These are phyloP conservation scores for Magnolia sinica DNA, from an alignment of 164 flowering plant species.

Conservation along the genomic window DNA sequence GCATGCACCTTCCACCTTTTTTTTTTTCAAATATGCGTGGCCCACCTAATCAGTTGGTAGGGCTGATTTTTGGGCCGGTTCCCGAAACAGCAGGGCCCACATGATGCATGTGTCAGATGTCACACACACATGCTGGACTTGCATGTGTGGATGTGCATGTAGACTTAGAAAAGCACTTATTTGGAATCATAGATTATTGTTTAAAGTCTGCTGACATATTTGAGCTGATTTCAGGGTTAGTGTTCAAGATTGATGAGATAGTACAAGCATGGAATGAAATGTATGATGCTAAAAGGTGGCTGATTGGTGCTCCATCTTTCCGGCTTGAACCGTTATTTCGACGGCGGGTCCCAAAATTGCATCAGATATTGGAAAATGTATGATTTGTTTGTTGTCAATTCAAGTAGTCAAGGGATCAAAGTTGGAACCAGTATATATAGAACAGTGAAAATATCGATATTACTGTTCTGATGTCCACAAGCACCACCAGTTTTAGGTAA, in stretches of 20 bases:
- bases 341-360: conserved; percentile 57
- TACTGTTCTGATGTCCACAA: conserved; percentile 4
- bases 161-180: background rate
- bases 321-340: conserved; percentile 76
- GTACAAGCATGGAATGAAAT: conserved; percentile 94
- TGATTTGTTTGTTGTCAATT: conserved; percentile 24
- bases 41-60: background rate
- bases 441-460: conserved; percentile 11
- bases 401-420: conserved; percentile 10
- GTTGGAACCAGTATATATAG: background rate
- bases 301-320: conserved; percentile 59
- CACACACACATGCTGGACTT: background rate
- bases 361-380: conserved; percentile 52
- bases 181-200: background rate
- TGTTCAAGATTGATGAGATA: conserved; percentile 79
- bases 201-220: background rate
- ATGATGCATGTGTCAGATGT: background rate
- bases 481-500: conserved; percentile 14
- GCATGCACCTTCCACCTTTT: background rate
- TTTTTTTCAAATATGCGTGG: background rate
- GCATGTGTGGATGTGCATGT: background rate
- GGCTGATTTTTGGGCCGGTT: too few relatives aligned
- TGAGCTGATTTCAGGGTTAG: conserved; percentile 46
- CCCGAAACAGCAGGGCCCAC: too few relatives aligned
- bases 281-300: conserved; percentile 79